These are phyloP conservation scores for Colletotrichum acutatum DNA, from an alignment of 2,329 filamentous ascomycete species.

Conservation along the genomic window DNA sequence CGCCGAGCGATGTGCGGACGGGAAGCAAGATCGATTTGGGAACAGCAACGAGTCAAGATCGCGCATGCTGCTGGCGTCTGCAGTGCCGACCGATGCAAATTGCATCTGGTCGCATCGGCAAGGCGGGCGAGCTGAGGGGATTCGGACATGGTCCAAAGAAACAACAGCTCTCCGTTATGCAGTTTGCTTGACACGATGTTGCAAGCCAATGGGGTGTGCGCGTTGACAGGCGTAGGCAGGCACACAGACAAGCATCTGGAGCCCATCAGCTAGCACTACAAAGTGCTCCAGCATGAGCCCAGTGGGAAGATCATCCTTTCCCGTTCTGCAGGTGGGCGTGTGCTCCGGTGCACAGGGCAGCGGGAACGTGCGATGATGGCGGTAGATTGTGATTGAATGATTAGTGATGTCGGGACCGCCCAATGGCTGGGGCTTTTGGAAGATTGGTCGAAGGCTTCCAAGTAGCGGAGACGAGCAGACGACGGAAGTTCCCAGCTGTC, in stretches of 20 bases:
- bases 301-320: conserved; percentile 29
- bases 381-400: conserved; percentile 18
- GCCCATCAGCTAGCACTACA: not conserved
- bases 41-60: conserved; percentile 19
- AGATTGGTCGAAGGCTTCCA: conserved; percentile 20
- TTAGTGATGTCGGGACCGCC: conserved; percentile 12
- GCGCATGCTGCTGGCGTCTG: conserved; percentile 30
- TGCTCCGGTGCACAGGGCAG: conserved; percentile 30
- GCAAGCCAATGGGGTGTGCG: conserved; percentile 11
- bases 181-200: conserved; percentile 20
- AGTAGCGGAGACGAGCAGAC: not conserved
- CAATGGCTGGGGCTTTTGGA: conserved; percentile 11
- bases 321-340: conserved; percentile 18
- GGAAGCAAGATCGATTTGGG: conserved; percentile 31
- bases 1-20: conserved; percentile 21
- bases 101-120: conserved; percentile 20
- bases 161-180: conserved; percentile 8
- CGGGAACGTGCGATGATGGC: conserved; percentile 16
- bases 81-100: conserved; percentile 7
- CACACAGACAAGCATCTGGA: conserved; percentile 11
- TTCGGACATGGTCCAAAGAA: conserved; percentile 29
- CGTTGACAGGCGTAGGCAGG: not conserved
- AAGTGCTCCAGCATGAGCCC: not conserved
- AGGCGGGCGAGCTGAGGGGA: conserved; percentile 22
- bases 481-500: not conserved